A percentile compares a stretch with the other conserved stretches of the same genome.
These are phyloP conservation scores for Eleusine coracana DNA, from an alignment of 176 grass and related monocot genomes.

Conservation along the genomic window DNA sequence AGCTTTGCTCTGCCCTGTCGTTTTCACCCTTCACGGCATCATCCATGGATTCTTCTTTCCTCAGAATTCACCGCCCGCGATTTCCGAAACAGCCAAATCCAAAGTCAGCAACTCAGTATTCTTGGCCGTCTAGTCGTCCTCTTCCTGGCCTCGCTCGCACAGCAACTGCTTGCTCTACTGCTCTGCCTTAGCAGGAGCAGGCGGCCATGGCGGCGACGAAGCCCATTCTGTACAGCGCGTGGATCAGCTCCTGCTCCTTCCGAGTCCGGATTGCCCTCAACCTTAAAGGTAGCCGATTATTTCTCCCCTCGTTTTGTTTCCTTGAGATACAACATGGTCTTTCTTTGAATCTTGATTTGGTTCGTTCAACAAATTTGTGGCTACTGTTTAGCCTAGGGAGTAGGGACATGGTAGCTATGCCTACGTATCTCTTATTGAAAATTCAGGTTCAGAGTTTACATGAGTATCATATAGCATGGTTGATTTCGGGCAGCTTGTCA, in stretches of 20 bases:
- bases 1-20: not conserved
- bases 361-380: not conserved
- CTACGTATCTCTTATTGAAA: not conserved
- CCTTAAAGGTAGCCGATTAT: constrained; percentile 69
- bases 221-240: constrained; percentile 63
- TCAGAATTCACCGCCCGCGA: not conserved
- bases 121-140: not conserved
- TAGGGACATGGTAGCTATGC: not conserved
- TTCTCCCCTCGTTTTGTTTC: not conserved
- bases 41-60: not conserved
- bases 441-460: not conserved
- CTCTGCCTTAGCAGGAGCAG: not conserved
- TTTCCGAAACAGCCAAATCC: not conserved
- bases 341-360: not conserved
- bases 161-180: not conserved
- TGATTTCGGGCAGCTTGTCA: too few species aligned
- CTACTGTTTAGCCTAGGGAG: not conserved
- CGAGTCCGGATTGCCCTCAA: constrained; percentile 77
- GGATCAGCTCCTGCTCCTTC: constrained; percentile 77
- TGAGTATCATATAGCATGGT: not conserved
- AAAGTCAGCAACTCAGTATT: not conserved
- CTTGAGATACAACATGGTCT: not conserved
- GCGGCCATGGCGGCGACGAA: constrained; percentile 45
- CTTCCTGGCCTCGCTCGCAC: not conserved
- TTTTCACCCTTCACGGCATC: not conserved